A percentile compares a stretch with the other conserved stretches of the same genome.
Evolutionary conservation across 495 filamentous ascomycete genomes (phyloP).

Genomic region (Trichoderma virens): DNA sequence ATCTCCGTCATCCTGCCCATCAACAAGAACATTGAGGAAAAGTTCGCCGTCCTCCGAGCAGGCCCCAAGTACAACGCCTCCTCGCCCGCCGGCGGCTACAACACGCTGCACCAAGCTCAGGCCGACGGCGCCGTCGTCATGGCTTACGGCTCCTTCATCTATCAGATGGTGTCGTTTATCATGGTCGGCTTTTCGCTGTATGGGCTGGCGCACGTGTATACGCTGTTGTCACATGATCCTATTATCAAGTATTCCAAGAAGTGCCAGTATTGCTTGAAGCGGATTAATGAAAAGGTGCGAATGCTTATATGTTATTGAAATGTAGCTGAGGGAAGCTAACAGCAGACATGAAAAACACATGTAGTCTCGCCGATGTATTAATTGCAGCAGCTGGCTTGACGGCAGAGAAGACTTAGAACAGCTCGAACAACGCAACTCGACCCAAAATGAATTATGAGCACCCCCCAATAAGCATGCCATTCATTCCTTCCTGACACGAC

Average conservation of each 20-base stretch:
- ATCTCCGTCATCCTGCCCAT: constrained; percentile 62
- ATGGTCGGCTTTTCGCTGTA: constrained; percentile 61
- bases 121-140: constrained; percentile 65
- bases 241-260: constrained; percentile 64
- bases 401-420: constrained; percentile 51
- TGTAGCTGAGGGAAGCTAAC: not conserved
- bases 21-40: constrained; percentile 65
- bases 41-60: constrained; percentile 57
- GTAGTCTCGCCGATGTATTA: constrained; percentile 58
- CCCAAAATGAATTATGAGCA: too few species aligned
- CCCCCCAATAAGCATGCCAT: too few species aligned
- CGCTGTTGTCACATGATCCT: constrained; percentile 49
- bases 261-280: constrained; percentile 66
- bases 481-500: too few species aligned
- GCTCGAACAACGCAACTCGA: not conserved
- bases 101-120: constrained; percentile 58
- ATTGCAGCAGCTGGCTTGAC: constrained; percentile 73
- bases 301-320: too few species aligned
- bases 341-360: not conserved
- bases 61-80: constrained; percentile 42
- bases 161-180: constrained; percentile 57
- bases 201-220: constrained; percentile 56
- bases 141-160: constrained; percentile 62
- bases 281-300: constrained; percentile 57
- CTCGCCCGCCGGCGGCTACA: constrained; percentile 44